A percentile compares a stretch with the other conserved stretches of the same genome.
Evolutionary conservation across 2,329 filamentous ascomycete species (phyloP).

Genomic region (Aspergillus sp.): DNA sequence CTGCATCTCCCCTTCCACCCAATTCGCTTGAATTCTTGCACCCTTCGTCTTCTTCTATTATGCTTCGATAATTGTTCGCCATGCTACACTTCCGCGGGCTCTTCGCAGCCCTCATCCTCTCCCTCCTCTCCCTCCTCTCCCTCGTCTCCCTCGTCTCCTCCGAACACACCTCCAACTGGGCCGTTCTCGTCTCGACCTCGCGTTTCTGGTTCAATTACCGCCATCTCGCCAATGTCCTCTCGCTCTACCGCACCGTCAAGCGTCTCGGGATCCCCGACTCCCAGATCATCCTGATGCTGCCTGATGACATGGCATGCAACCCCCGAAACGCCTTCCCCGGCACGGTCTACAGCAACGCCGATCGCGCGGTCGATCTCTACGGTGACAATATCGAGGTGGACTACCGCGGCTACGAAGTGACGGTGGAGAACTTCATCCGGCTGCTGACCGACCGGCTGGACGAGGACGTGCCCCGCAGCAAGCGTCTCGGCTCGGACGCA

Average conservation of each 20-base stretch:
- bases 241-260: constrained; percentile 96
- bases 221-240: constrained; percentile 95
- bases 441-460: constrained; percentile 91
- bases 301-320: constrained; percentile 99
- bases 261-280: constrained; percentile 95
- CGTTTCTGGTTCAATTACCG: constrained; percentile 99
- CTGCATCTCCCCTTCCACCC: neutral
- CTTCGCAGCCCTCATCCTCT: constrained; percentile 24
- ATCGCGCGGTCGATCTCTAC: constrained; percentile 92
- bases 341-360: constrained; percentile 97
- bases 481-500: constrained; percentile 89
- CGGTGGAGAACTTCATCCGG: constrained; percentile 97
- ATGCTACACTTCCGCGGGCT: constrained; percentile 29
- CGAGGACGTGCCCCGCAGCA: constrained; percentile 91
- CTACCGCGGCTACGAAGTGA: constrained; percentile 97
- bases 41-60: neutral
- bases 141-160: constrained; percentile 24
- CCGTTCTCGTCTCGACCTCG: constrained; percentile 95
- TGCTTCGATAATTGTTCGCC: constrained; percentile 9
- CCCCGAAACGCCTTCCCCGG: constrained; percentile 96
- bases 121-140: constrained; percentile 24
- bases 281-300: constrained; percentile 99
- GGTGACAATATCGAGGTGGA: constrained; percentile 99
- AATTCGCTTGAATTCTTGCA: neutral
- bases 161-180: constrained; percentile 94